Conservation (phyloP, 116 monocot genomes). For the Zostera marina region DNA sequence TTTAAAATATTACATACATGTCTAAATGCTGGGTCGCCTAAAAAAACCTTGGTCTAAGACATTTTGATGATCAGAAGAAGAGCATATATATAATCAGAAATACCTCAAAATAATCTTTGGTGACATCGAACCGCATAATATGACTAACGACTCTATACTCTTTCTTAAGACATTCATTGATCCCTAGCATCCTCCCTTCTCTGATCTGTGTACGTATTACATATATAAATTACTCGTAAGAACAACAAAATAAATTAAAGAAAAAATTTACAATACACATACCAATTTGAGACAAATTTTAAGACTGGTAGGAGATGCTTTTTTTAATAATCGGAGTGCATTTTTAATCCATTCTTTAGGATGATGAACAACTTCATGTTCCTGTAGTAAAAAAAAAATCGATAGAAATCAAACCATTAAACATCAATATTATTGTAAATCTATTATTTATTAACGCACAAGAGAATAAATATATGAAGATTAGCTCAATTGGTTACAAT, state of each 20-base stretch:
- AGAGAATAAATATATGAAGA: too few species aligned
- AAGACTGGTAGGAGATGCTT: constrained; percentile 76
- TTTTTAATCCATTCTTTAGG: constrained; percentile 41
- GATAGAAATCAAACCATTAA: not conserved
- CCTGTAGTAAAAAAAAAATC: constrained; percentile 25
- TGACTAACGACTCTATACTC: constrained; percentile 69
- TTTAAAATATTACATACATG: too few species aligned
- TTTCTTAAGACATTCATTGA: constrained; percentile 55
- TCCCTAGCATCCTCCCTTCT: constrained; percentile 48
- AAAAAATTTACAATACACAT: too few species aligned
- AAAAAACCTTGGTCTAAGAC: too few species aligned
- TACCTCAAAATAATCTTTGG: constrained; percentile 86
- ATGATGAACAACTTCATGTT: constrained; percentile 30
- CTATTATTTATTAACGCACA: too few species aligned
- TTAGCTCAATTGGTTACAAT: too few species aligned
- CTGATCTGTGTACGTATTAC: constrained; percentile 64
- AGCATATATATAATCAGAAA: not conserved
- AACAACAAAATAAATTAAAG: too few species aligned
- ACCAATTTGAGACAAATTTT: constrained; percentile 86
- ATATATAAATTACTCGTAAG: too few species aligned
- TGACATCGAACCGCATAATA: constrained; percentile 49
- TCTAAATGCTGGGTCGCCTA: too few species aligned
- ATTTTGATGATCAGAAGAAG: too few species aligned
- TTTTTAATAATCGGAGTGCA: constrained; percentile 66
- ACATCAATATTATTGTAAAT: not conserved